Base-by-base conservation (phyloP, 176 grass and related monocot genomes). In the Lolium multiflorum region DNA sequence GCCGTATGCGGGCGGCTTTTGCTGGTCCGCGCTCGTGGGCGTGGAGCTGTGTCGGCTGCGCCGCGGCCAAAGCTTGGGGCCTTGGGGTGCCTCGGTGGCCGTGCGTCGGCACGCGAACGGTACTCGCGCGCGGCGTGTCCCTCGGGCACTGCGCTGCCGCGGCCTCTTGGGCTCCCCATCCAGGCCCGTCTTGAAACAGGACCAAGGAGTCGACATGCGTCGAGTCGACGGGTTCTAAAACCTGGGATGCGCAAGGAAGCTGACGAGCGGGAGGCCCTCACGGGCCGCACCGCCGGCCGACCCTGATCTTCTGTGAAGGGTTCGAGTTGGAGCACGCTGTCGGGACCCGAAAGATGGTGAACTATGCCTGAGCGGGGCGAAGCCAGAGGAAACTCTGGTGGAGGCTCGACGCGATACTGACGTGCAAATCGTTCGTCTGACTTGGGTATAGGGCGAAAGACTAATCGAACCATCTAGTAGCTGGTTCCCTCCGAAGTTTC, bases 331-430 rank as follows among this genome's bases (percentile, higher is more conserved):
- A 43, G 41, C 41, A 43, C 6, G 41, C 82, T 91, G 88, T 93
- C 88, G 88, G 87, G 90, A 95, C 90, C 85, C 93, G 85, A 92
- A 95, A 92, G 90, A 92, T 94, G 90, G 84, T 92, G 90, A 94
- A 92, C 93, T 95, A 95, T 94, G 87, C 90, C 90, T 88, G 90
- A 92, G 88, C 82, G 73, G 51, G 81, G 78, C 38, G 78, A 90
- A 87, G 84, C 88, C 49, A 82, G 82, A 90, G 90, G 92, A 92
- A 94, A 92, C 93, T 90, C 87, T 94, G 90, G 93, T 92, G 85
- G 93, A 94, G 90, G 92, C 92, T 83, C 90, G 87, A 87, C 89
- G 92, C 87, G 81, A 94, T 94, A 85, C 87, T 92, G 87, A 91
- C 87, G 92, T 94, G 92, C 87, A 94, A 94, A 94, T 94, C 89